These are phyloP conservation scores for Candida sonorensis DNA, from an alignment of 805 yeast genomes.

Conservation along the genomic window DNA sequence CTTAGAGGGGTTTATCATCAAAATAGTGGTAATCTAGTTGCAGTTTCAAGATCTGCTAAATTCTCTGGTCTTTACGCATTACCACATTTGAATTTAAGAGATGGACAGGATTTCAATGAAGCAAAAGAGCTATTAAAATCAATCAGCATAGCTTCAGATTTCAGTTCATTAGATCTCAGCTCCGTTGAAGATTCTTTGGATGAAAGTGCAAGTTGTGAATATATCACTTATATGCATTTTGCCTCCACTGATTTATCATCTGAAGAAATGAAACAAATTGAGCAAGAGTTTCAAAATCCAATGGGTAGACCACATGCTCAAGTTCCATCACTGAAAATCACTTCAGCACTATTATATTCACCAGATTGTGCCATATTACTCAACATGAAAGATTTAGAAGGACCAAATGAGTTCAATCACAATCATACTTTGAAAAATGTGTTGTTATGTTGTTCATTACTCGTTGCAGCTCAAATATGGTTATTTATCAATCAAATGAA, in stretches of 20 bases:
- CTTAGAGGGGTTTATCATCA: constrained; percentile 63
- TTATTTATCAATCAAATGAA: constrained; percentile 65
- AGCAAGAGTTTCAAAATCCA: constrained; percentile 66
- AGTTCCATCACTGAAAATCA: constrained; percentile 50
- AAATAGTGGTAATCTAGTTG: constrained; percentile 53
- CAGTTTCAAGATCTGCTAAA: constrained; percentile 56
- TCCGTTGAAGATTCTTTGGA: constrained; percentile 31
- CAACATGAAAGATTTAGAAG: constrained; percentile 32
- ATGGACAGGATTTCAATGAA: constrained; percentile 34
- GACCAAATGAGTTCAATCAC: constrained; percentile 51
- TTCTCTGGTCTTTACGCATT: constrained; percentile 55
- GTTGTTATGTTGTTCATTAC: constrained; percentile 35
- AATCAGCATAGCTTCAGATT: no score
- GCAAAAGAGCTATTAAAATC: constrained; percentile 39
- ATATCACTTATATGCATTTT: constrained; percentile 59
- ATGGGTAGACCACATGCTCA: constrained; percentile 66
- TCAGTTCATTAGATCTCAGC: constrained; percentile 28
- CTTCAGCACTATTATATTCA: constrained; percentile 61
- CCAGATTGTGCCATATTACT: constrained; percentile 80
- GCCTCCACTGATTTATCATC: constrained; percentile 49
- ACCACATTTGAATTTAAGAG: constrained; percentile 43
- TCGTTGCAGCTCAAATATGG: constrained; percentile 47
- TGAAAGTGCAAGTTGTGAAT: constrained; percentile 53
- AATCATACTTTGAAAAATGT: constrained; percentile 31
- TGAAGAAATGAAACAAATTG: constrained; percentile 53